Conservation (phyloP, 768 basidiomycete genomes). For the Trametes cingulata region DNA sequence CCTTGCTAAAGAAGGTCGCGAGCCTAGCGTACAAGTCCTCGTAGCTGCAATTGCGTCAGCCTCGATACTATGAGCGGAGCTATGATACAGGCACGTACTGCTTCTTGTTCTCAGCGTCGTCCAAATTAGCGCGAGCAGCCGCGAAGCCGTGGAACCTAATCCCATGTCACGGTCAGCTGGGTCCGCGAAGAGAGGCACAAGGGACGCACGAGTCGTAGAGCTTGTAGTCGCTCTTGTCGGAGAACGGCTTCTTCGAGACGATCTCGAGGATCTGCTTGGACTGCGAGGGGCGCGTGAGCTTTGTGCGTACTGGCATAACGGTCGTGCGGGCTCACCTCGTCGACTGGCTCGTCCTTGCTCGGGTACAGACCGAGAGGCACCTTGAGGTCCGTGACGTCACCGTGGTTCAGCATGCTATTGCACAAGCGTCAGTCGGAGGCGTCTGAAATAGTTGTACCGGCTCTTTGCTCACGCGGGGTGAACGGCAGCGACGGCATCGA, state of each 20-base stretch:
- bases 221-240: conserved; percentile 50
- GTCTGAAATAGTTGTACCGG: neutral
- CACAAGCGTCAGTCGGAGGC: neutral
- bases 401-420: conserved; percentile 49
- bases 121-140: conserved; percentile 59
- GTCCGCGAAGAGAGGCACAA: neutral
- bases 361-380: conserved; percentile 58
- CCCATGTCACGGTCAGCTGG: neutral
- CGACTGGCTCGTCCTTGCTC: conserved; percentile 57
- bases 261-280: conserved; percentile 51
- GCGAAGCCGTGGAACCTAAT: conserved; percentile 64
- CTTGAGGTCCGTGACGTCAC: conserved; percentile 51
- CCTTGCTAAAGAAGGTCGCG: conserved; percentile 48
- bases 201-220: conserved; percentile 38
- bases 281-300: conserved; percentile 28
- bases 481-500: conserved; percentile 50
- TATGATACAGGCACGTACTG: conserved; percentile 39
- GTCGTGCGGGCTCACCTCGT: conserved; percentile 43
- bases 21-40: conserved; percentile 59
- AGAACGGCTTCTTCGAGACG: conserved; percentile 51
- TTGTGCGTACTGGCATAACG: too few relatives aligned
- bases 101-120: conserved; percentile 56
- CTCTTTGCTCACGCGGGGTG: conserved; percentile 55
- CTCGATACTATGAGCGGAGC: neutral
- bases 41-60: conserved; percentile 33